phyloP scores from a whole-genome alignment of 2,329 filamentous ascomycete genomes.

The Hymenoscyphus scutula region DNA sequence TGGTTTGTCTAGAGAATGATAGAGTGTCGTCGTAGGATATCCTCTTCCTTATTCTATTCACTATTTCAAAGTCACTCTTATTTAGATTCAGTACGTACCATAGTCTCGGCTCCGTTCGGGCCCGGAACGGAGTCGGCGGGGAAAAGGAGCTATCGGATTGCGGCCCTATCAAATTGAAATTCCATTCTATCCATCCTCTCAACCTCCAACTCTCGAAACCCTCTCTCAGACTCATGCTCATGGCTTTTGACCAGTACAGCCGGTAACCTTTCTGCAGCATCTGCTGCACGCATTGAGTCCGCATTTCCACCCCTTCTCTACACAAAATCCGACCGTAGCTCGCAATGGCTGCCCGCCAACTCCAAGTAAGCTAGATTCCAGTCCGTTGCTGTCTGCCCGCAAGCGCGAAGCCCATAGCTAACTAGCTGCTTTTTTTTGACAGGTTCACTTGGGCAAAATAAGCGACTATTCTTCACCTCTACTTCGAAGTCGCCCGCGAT shows the following conservation, averaged over 20 bases:
- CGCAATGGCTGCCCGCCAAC: slow-evolving; percentile 31
- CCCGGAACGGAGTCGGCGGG: not conserved
- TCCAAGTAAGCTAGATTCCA: slow-evolving; percentile 26
- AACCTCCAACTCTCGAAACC: not conserved
- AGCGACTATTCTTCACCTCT: not conserved
- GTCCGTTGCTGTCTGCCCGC: slow-evolving; percentile 9
- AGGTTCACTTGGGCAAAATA: slow-evolving; percentile 9
- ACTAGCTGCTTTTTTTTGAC: slow-evolving; percentile 12
- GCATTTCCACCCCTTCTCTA: not conserved
- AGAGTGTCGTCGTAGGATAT: not conserved
- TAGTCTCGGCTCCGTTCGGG: not conserved
- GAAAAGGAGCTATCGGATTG: not conserved
- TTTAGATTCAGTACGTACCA: too few species aligned
- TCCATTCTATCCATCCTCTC: not conserved
- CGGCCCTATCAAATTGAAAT: not conserved
- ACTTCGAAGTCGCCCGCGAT: not conserved
- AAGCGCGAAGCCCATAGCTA: slow-evolving; percentile 17
- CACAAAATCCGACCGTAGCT: not conserved
- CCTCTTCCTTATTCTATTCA: too few species aligned
- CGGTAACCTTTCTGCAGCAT: slow-evolving; percentile 35
- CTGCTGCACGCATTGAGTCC: slow-evolving; percentile 29
- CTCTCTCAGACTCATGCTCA: slow-evolving; percentile 15
- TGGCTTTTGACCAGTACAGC: slow-evolving; percentile 29
- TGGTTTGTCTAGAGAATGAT: too few species aligned
- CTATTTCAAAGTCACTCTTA: too few species aligned